Percentiles rank a stretch among this genome's conserved stretches.
Evolutionary conservation across 495 filamentous ascomycete species (phyloP).

Genomic region (Neurospora sp.): DNA sequence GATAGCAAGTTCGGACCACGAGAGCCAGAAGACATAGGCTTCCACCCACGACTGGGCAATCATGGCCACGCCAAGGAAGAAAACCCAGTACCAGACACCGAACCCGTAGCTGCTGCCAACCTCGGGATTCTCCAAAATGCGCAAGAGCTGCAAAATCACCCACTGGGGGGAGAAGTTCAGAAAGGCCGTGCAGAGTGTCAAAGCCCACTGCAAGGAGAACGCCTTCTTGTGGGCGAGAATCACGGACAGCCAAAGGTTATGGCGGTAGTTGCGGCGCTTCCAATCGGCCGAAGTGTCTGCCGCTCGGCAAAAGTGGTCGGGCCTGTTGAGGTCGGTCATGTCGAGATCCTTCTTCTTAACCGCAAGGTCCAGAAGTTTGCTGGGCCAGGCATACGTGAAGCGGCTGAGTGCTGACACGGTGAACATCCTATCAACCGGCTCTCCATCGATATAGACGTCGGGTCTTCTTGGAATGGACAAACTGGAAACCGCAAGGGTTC

Average conservation of each 20-base stretch:
- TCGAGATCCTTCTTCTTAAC: slow-evolving; percentile 46
- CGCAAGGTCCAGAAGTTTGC: slow-evolving; percentile 41
- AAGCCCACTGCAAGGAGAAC: slow-evolving; percentile 43
- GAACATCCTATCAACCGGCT: slow-evolving; percentile 52
- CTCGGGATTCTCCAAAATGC: slow-evolving; percentile 49
- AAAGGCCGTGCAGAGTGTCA: slow-evolving; percentile 44
- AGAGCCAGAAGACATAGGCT: slow-evolving; percentile 54
- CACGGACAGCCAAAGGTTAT: slow-evolving; percentile 54
- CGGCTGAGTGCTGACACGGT: slow-evolving; percentile 50
- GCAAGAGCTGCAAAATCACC: slow-evolving; percentile 55
- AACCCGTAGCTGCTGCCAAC: slow-evolving; percentile 28
- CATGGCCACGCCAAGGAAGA: slow-evolving; percentile 48
- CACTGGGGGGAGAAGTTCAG: slow-evolving; percentile 61
- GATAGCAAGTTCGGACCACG: slow-evolving; percentile 51
- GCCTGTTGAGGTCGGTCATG: slow-evolving; percentile 48
- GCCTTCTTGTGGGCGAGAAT: slow-evolving; percentile 42
- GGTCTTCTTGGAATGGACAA: slow-evolving; percentile 56
- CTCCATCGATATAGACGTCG: slow-evolving; percentile 48
- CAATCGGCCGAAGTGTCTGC: slow-evolving; percentile 40
- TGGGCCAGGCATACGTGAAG: slow-evolving; percentile 57
- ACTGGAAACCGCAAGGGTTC: slow-evolving; percentile 28
- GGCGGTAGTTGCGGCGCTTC: slow-evolving; percentile 35
- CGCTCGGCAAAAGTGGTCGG: slow-evolving; percentile 40
- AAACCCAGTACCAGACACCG: slow-evolving; percentile 58
- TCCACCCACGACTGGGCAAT: slow-evolving; percentile 49